A percentile compares a stretch with the other conserved stretches of the same genome.
phyloP scores from a whole-genome alignment of 176 grass and related monocot species.

The Zoysia pacifica region DNA sequence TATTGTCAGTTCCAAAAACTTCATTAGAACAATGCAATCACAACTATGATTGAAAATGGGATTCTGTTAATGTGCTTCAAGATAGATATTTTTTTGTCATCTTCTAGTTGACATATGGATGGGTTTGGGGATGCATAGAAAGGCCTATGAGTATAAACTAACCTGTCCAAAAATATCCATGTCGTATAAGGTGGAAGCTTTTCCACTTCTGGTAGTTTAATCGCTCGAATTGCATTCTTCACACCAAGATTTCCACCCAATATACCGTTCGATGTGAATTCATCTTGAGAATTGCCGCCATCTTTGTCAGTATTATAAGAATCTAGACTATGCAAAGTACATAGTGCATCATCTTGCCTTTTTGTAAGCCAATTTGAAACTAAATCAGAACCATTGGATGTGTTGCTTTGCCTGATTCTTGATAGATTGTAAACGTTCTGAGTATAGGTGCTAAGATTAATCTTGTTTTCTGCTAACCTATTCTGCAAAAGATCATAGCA shows the following conservation, averaged over 20 bases:
- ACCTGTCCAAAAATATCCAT: slow-evolving; percentile 96
- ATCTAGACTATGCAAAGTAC: slow-evolving; percentile 61
- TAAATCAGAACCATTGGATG: slow-evolving; percentile 51
- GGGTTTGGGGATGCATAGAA: slow-evolving; percentile 14
- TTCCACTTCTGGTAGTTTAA: slow-evolving; percentile 67
- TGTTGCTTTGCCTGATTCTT: slow-evolving; percentile 58
- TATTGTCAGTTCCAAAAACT: background rate
- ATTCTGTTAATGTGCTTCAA: background rate
- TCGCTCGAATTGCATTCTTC: slow-evolving; percentile 60
- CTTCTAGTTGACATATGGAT: background rate
- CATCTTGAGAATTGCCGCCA: slow-evolving; percentile 60
- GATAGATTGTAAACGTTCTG: slow-evolving; percentile 63
- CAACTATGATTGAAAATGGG: background rate
- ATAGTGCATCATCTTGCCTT: slow-evolving; percentile 72
- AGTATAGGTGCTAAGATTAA: slow-evolving; percentile 64
- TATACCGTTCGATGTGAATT: slow-evolving; percentile 51
- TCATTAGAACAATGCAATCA: background rate
- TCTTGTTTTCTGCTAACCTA: slow-evolving; percentile 75
- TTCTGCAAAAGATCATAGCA: slow-evolving; percentile 52
- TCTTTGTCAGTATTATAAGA: slow-evolving; percentile 57
- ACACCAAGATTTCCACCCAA: slow-evolving; percentile 56
- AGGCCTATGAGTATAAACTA: slow-evolving; percentile 31
- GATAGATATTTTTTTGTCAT: background rate
- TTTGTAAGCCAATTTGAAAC: slow-evolving; percentile 68
- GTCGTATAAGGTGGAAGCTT: slow-evolving; percentile 79